A percentile compares a stretch with the other conserved stretches of the same genome.
phyloP scores from a whole-genome alignment of 192 early-diverging fungal species.

The Podila epigama region DNA sequence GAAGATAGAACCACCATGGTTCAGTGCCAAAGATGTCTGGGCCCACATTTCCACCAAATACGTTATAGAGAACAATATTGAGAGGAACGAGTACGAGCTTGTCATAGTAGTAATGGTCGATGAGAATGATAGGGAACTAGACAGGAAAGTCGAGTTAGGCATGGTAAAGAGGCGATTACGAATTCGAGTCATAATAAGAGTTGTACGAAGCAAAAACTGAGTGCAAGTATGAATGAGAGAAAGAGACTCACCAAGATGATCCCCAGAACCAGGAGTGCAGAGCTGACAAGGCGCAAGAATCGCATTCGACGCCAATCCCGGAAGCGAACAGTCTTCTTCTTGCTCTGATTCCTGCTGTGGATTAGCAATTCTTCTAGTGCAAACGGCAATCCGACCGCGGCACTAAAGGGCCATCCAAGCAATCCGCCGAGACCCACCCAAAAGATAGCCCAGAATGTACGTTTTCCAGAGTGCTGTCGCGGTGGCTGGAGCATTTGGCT shows the following conservation, averaged over 20 bases:
- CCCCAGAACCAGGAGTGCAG: conserved; percentile 32
- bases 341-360: conserved; percentile 49
- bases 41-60: conserved; percentile 73
- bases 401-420: conserved; percentile 91
- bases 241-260: conserved; percentile 48
- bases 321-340: conserved; percentile 39
- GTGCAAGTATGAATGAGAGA: conserved; percentile 3
- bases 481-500: conserved; percentile 70
- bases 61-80: conserved; percentile 94
- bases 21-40: conserved; percentile 91
- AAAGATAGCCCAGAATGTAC: conserved; percentile 65
- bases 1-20: conserved; percentile 81
- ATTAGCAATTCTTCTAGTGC: conserved; percentile 73
- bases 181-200: too few species aligned
- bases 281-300: conserved; percentile 51
- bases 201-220: too few species aligned
- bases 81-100: conserved; percentile 73
- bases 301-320: conserved; percentile 54
- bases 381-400: conserved; percentile 77
- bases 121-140: conserved; percentile 65
- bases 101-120: conserved; percentile 85
- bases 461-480: conserved; percentile 38
- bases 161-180: too few species aligned
- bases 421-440: conserved; percentile 70
- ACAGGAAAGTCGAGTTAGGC: too few species aligned